Percentiles rank a stretch among this genome's conserved stretches.
Conservation (phyloP, 352 stramenopile species). For the Phytophthora colocasiae region DNA sequence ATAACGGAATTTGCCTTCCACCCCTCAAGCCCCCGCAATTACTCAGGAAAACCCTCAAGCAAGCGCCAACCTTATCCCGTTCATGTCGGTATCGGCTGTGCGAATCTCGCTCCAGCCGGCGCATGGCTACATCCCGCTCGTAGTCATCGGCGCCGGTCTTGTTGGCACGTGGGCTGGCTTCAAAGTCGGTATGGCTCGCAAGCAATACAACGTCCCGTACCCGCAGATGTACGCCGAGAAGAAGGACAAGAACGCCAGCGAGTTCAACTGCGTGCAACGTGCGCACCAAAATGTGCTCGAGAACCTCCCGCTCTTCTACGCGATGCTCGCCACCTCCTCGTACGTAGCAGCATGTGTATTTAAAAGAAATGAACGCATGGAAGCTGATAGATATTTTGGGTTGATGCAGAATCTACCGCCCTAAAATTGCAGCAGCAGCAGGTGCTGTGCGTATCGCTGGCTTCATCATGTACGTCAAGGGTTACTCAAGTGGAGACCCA, state of each 20-base stretch:
- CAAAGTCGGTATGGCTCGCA: constrained; percentile 67
- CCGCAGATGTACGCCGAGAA: constrained; percentile 78
- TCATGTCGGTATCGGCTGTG: constrained; percentile 54
- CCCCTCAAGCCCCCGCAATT: constrained; percentile 19
- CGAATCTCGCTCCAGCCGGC: constrained; percentile 60
- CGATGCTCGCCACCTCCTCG: constrained; percentile 47
- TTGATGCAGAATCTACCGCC: constrained; percentile 47
- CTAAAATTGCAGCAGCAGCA: constrained; percentile 41
- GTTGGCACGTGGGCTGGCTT: constrained; percentile 65
- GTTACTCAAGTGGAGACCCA: constrained; percentile 49
- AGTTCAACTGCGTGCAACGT: constrained; percentile 88
- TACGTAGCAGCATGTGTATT: constrained; percentile 24
- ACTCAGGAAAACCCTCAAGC: constrained; percentile 12
- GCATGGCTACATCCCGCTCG: constrained; percentile 68
- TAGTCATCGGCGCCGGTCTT: constrained; percentile 62
- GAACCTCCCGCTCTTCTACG: constrained; percentile 50
- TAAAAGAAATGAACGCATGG: background rate
- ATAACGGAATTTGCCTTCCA: constrained; percentile 37
- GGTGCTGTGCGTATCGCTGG: constrained; percentile 44
- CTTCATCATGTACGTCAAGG: constrained; percentile 56
- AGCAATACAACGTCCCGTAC: constrained; percentile 69
- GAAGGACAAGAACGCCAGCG: constrained; percentile 65
- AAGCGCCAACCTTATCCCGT: constrained; percentile 1
- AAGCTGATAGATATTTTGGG: constrained; percentile 7
- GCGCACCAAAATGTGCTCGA: constrained; percentile 88